These are phyloP conservation scores for Ehretia macrophylla DNA, from an alignment of 257 asterid species.

Conservation along the genomic window DNA sequence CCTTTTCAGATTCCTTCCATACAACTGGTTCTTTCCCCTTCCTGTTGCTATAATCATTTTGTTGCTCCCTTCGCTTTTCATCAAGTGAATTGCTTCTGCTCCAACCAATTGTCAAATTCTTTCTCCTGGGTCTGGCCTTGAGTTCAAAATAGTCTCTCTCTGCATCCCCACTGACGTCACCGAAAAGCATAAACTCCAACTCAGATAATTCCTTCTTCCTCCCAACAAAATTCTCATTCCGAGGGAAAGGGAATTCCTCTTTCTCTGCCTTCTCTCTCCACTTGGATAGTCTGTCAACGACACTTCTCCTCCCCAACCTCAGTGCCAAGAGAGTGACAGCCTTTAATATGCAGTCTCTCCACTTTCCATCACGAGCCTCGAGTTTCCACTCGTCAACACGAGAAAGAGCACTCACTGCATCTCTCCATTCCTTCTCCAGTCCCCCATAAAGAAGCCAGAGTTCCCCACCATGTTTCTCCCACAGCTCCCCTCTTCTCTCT, in stretches of 20 bases:
- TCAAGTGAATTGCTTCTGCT: constrained; percentile 63
- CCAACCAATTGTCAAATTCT: constrained; percentile 72
- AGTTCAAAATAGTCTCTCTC: constrained; percentile 74
- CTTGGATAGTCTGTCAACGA: constrained; percentile 62
- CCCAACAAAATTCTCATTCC: constrained; percentile 71
- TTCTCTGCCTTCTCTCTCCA: constrained; percentile 83
- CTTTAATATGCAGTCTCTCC: constrained; percentile 88
- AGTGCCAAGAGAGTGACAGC: constrained; percentile 88
- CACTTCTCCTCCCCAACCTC: constrained; percentile 88
- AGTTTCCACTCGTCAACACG: constrained; percentile 95
- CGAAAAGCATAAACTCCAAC: constrained; percentile 79
- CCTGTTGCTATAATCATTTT: constrained; percentile 35
- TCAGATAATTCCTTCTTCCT: constrained; percentile 73
- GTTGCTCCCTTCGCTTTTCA: constrained; percentile 43
- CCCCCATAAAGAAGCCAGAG: constrained; percentile 93
- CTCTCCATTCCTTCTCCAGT: constrained; percentile 89
- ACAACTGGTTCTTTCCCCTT: constrained; percentile 73
- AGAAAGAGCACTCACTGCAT: constrained; percentile 62
- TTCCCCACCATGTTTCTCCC: constrained; percentile 97
- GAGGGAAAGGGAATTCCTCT: constrained; percentile 78
- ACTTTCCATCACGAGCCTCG: constrained; percentile 78
- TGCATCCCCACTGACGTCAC: constrained; percentile 63
- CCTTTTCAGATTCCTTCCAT: constrained; percentile 85
- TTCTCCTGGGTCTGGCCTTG: constrained; percentile 57
- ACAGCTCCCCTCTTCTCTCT: constrained; percentile 85